These are phyloP conservation scores for Erodium trifolium DNA, from an alignment of 441 rosid species.

Conservation along the genomic window DNA sequence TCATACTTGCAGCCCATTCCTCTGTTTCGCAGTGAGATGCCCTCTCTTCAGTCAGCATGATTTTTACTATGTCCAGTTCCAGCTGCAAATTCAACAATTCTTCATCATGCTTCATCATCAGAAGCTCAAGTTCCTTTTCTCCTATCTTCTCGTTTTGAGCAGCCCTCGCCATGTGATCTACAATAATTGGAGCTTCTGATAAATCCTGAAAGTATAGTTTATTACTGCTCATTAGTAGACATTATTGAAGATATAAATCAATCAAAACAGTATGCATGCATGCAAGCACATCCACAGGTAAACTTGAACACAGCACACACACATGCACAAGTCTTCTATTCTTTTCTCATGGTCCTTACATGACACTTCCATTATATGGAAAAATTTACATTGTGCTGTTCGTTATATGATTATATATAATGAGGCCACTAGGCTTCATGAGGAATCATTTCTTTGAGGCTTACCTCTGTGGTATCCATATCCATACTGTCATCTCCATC, in stretches of 20 bases:
- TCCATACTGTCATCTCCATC: conserved; percentile 26
- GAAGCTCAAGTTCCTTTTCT: conserved; percentile 25
- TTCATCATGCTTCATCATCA: conserved; percentile 43
- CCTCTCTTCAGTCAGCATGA: conserved; percentile 79
- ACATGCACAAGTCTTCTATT: background rate
- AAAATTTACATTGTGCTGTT: background rate
- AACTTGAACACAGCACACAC: background rate
- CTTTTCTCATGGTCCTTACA: background rate
- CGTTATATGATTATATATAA: background rate
- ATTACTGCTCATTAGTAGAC: conserved; percentile 7
- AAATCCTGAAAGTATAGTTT: conserved; percentile 34
- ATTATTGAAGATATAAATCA: background rate
- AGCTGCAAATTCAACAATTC: conserved; percentile 75
- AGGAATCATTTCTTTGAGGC: background rate
- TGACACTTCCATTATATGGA: background rate
- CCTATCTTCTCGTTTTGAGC: conserved; percentile 24
- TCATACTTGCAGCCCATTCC: conserved; percentile 37
- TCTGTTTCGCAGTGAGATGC: conserved; percentile 39
- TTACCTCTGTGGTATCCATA: conserved; percentile 41
- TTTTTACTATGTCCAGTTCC: conserved; percentile 77
- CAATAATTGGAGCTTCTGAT: conserved; percentile 19
- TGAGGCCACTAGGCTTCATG: background rate
- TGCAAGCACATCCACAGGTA: background rate
- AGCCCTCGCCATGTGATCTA: conserved; percentile 14
- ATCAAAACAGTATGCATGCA: background rate